A percentile compares a stretch with the other conserved stretches of the same genome.
Evolutionary conservation across 192 early-diverging fungal species (phyloP).

Genomic region (Fimicolochytrium jonesii): DNA sequence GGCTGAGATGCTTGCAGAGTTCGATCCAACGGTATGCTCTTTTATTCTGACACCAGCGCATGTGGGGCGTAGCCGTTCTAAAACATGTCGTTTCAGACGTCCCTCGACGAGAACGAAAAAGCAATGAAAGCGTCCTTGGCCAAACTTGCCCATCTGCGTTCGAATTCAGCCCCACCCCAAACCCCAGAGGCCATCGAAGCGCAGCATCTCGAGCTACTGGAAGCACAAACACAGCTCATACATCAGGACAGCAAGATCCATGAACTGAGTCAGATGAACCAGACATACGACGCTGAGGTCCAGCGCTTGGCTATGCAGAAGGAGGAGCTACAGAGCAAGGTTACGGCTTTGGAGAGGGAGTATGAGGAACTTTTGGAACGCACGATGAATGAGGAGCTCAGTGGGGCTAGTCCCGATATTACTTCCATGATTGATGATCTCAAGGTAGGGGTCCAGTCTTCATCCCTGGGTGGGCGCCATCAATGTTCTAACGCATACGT

Average conservation of each 20-base stretch:
- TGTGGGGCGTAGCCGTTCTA: too few relatives aligned
- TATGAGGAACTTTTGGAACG: slow-evolving; percentile 76
- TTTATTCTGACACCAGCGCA: too few relatives aligned
- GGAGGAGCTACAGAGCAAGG: slow-evolving; percentile 64
- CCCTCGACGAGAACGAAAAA: slow-evolving; percentile 71
- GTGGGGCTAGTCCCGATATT: slow-evolving; percentile 40
- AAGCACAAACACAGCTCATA: slow-evolving; percentile 57
- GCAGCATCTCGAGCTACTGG: slow-evolving; percentile 67
- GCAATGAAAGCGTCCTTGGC: slow-evolving; percentile 65
- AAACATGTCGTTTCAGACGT: slow-evolving; percentile 38
- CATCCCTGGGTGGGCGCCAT: too few relatives aligned
- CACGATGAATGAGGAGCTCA: slow-evolving; percentile 68
- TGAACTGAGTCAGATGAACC: slow-evolving; percentile 30
- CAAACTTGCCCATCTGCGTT: slow-evolving; percentile 62
- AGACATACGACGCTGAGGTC: slow-evolving; percentile 50
- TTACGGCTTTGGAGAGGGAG: slow-evolving; percentile 69
- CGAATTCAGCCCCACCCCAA: slow-evolving; percentile 39
- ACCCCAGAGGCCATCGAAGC: slow-evolving; percentile 60
- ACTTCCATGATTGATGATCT: slow-evolving; percentile 55
- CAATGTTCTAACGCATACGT: too few relatives aligned
- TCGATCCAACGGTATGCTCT: slow-evolving; percentile 67
- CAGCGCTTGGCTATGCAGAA: slow-evolving; percentile 51
- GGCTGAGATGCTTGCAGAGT: slow-evolving; percentile 76
- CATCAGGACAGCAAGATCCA: slow-evolving; percentile 64
- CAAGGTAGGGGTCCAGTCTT: too few relatives aligned